Conservation (phyloP, 1,284 basidiomycete species). For the Pterula multifida region DNA sequence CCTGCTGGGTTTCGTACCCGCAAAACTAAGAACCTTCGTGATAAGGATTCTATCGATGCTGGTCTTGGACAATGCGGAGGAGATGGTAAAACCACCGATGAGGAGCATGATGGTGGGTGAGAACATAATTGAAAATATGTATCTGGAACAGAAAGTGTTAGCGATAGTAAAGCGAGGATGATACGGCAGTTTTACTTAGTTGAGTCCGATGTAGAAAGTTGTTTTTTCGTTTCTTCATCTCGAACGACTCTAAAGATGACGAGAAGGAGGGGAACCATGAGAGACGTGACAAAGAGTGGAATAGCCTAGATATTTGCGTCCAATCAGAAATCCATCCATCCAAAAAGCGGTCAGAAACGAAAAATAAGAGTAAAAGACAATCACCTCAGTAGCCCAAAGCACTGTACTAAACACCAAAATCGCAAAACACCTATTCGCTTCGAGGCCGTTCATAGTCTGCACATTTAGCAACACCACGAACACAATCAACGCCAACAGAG, state of each 20-base stretch:
- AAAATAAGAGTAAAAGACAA: conserved; percentile 11
- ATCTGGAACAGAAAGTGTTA: conserved; percentile 28
- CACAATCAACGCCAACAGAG: conserved; percentile 42
- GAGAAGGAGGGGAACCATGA: conserved; percentile 82
- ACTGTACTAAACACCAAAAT: conserved; percentile 88
- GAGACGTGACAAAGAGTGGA: conserved; percentile 92
- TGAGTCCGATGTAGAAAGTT: conserved; percentile 59
- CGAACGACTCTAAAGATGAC: conserved; percentile 81
- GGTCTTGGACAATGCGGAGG: conserved; percentile 94
- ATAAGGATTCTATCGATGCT: conserved; percentile 92
- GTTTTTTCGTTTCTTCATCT: conserved; percentile 43
- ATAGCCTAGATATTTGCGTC: conserved; percentile 57
- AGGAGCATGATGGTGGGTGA: conserved; percentile 94
- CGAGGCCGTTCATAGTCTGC: conserved; percentile 47
- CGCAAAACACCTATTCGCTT: conserved; percentile 88
- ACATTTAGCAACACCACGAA: conserved; percentile 54
- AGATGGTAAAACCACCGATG: conserved; percentile 97
- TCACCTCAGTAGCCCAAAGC: conserved; percentile 91
- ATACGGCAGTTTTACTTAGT: conserved; percentile 53
- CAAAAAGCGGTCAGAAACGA: background rate
- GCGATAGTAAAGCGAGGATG: conserved; percentile 1
- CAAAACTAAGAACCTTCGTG: conserved; percentile 83
- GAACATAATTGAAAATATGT: conserved; percentile 71
- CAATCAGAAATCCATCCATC: background rate
- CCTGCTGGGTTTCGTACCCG: conserved; percentile 77